Percentiles rank a stretch among this genome's conserved stretches.
Evolutionary conservation across 2,329 filamentous ascomycete species (phyloP).

Genomic region (Emericellopsis atlantica): DNA sequence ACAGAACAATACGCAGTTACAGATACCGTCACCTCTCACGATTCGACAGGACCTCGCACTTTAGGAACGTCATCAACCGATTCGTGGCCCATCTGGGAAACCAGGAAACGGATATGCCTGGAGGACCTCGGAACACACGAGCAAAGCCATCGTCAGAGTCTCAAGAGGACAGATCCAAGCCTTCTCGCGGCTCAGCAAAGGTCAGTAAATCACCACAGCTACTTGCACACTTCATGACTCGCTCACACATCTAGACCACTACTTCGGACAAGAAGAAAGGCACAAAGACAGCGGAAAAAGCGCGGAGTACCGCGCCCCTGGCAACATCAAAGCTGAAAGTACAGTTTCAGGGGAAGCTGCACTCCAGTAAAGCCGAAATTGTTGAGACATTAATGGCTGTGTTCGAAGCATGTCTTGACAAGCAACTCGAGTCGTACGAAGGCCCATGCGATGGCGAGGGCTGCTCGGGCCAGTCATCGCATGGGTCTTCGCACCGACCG

Average conservation of each 20-base stretch:
- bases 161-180: neutral
- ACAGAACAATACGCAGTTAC: neutral
- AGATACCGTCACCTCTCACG: neutral
- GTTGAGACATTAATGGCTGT: conserved; percentile 4
- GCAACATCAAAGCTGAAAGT: neutral
- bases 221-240: neutral
- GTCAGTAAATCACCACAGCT: neutral
- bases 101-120: neutral
- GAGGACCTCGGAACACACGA: neutral
- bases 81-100: neutral
- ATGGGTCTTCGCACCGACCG: neutral
- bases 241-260: neutral
- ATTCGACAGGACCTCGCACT: neutral
- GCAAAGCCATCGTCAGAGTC: neutral
- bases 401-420: conserved; percentile 3
- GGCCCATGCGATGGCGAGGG: neutral
- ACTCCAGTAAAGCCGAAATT: conserved; percentile 1
- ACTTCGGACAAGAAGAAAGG: neutral
- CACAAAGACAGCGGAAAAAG: neutral
- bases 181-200: neutral
- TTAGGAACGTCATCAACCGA: no score
- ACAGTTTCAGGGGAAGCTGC: neutral
- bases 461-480: neutral
- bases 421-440: conserved; percentile 1
- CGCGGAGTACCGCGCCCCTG: neutral